Evolutionary conservation across 768 basidiomycete genomes (phyloP), one percentile per base, ranked within the genome.

Genomic region (Boletus rubroflammeus): DNA sequence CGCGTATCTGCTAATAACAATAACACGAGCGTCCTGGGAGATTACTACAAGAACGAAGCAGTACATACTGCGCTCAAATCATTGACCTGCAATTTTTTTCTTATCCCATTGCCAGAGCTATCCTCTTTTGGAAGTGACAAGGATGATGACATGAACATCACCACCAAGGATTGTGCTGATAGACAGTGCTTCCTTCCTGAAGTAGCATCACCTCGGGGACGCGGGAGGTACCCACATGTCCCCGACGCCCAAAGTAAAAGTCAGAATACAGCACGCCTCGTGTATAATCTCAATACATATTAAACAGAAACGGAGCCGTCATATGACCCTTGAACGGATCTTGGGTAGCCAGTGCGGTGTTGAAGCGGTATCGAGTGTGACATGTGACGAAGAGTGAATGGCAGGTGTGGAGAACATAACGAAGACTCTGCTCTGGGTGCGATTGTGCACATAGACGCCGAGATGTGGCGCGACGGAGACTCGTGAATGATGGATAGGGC

Each of bases 381-480:
- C n/a, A n/a, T n/a, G n/a, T n/a, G n/a, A n/a, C 51, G 54, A 50
- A 67, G 62, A 51, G 62, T 60, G 54, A 67, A 57, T 48, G 48
- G 45, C 41, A 29, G 63, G 54, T 43, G 44, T 53, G 19, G 62
- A 57, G 19, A 66, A 57, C 31, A 59, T 41, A 40, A 42, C 47
- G 42, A 63, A 63, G 46, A 61, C n/a, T n/a, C n/a, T n/a, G n/a
- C n/a, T n/a, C n/a, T n/a, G 49, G 35, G 50, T 46, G 41, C 40
- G 45, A 57, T 63, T 61, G 21, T 56, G 53, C 26, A 53, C 40
- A 51, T 49, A 40, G 51, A 48, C 7, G 75, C 69, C 40, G 74
- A 72, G 26, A 81, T 73, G 29, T 65, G 58, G 40, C 64, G 69
- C 15, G 79, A 66, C 19, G 69, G 5, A 79, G 66, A 23, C 60